Conservation (phyloP, 2,329 filamentous ascomycete species). For the Fusarium sp. region DNA sequence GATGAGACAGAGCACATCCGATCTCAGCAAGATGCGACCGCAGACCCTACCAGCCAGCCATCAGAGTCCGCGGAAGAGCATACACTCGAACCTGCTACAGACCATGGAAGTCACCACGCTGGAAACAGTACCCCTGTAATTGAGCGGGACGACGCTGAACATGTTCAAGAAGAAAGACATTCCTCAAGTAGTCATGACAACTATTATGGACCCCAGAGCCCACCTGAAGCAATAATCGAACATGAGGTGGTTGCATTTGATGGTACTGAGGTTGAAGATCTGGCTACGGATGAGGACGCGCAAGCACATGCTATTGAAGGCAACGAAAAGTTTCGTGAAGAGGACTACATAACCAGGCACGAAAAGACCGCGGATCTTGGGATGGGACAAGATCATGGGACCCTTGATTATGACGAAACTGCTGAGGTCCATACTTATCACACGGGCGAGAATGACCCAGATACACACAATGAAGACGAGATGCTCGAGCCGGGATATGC, state of each 20-base stretch:
- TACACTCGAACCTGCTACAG: not conserved
- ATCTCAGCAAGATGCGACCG: constrained; percentile 2
- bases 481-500: constrained; percentile 3
- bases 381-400: constrained; percentile 1
- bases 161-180: constrained; percentile 30
- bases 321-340: constrained; percentile 12
- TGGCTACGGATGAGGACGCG: constrained; percentile 9
- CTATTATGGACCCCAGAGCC: constrained; percentile 21
- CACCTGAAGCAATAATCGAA: constrained; percentile 8
- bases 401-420: constrained; percentile 1
- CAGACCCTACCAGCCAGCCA: constrained; percentile 21
- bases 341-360: constrained; percentile 3
- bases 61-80: not conserved
- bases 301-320: constrained; percentile 27
- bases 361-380: constrained; percentile 10
- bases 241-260: constrained; percentile 1
- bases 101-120: not conserved
- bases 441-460: constrained; percentile 6
- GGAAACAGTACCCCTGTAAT: constrained; percentile 2
- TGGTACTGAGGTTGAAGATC: constrained; percentile 18
- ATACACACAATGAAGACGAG: constrained; percentile 29
- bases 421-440: constrained; percentile 15
- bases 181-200: constrained; percentile 27
- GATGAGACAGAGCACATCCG: constrained; percentile 36
- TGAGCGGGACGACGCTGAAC: constrained; percentile 6